Evolutionary conservation across 2,329 filamentous ascomycete genomes (phyloP), one percentile per base, ranked within the genome.

Genomic region (Alternaria atra): DNA sequence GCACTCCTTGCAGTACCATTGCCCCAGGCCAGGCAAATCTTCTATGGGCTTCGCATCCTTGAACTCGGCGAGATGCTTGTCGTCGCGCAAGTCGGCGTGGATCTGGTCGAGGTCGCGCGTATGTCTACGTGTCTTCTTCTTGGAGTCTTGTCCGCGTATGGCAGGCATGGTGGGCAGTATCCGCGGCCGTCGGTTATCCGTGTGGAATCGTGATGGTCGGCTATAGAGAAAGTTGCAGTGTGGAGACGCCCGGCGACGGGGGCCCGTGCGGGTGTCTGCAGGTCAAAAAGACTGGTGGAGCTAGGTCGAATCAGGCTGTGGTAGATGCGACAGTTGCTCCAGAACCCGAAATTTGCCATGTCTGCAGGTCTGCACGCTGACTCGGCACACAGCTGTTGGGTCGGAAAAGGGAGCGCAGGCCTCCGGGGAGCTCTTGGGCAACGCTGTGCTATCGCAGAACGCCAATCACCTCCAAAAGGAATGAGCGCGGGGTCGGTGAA

Each of bases 41-140:
- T 98, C 94, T 23, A 86, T 82, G 6, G 90, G 88, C 76, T 97
- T 96, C 43, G 89, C 87, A 51, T 89, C 86, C 76, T 93, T 91
- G 84, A 90, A 93, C 67, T 92, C 87, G 47, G 88, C 82, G 34
- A 99, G 87, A 75, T 98, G 94, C 77, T 90, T 91, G 20, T 92
- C 86, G 32, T 90, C 91, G 65, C 85, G 83, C 58, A 97, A 81
- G 79, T 99, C 95, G 67, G 89, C 88, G 75, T 94, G 89, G 79
- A 98, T 89, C 82, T 98, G 94, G 80, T 99, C 95, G 74, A 97
- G 85, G 80, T 97, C 94, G 80, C 95, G 95, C 73, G 73, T 82
- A 66, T 81, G 75, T 47, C 79, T 77, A 48, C 80, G 76, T 61
- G 82, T 82, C 78, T 83, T 83, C 70, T 80, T 81, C 71, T 83